Base-by-base conservation (phyloP, 345 rosid species). In the Euphorbia pulcherrima region DNA sequence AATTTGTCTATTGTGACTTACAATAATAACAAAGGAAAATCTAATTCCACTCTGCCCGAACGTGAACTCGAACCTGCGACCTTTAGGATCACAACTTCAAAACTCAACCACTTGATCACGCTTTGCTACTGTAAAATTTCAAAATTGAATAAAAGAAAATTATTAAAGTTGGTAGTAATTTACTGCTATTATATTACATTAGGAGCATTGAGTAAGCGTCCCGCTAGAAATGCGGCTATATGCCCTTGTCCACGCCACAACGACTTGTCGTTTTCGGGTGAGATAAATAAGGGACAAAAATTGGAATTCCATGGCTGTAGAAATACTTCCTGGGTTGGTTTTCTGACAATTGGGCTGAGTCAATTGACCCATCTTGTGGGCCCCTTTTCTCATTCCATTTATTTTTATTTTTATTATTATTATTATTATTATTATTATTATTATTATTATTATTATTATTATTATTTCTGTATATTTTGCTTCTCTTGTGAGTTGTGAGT, bases 261-360 rank as follows among this genome's bases (percentile, higher is more conserved):
- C 67, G 74, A 75, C 56, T 6, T 65, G 72, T 79, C 77, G 74
- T 61, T 68, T 72, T 75, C 77, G 18, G 3, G 16, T 29, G 39
- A 62, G 29, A 39, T 10, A 47, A 46, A 7, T 3, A 17, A 27
- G 44, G 44, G 69, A 68, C 77, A 68, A 64, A 60, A 68, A 65
- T 46, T 61, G 79, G 79, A 72, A 79, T 75, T 79, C 72, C 29
- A 75, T 72, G 79, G 75, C 26, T n/a, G 30, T 0, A 35, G 8
- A 8, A 40, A 8, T 27, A 40, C 53, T 50, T 23, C 59, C 16
- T 60, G 62, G 56, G 60, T 53, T 8, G 6, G 7, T 1, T 29
- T 54, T 14, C 30, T 13, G 65, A 65, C 62, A n/a, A 54, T n/a
- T 23, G 40, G 35, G 35, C 44, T 59, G 44, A 29, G 24, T 18